phyloP scores from a whole-genome alignment of 345 rosid species.

The Cochlearia excelsa region DNA sequence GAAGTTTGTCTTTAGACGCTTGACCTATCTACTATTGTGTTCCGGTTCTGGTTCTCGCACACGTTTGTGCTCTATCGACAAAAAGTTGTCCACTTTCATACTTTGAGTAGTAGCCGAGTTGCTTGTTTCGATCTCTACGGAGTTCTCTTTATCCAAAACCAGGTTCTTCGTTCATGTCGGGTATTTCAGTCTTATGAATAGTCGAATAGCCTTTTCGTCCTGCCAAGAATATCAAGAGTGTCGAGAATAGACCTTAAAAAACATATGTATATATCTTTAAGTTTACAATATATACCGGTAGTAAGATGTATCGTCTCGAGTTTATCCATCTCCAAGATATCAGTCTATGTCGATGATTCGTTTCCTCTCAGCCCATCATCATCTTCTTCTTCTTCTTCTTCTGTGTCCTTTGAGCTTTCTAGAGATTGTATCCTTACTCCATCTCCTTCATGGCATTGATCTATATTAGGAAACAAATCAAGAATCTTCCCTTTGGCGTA shows the following conservation, averaged over 20 bases:
- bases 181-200: conserved; percentile 35
- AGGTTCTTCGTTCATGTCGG: conserved; percentile 52
- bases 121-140: conserved; percentile 48
- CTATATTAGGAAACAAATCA: conserved; percentile 43
- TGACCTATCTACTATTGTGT: conserved; percentile 69
- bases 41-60: conserved; percentile 42
- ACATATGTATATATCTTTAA: background rate
- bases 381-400: conserved; percentile 20
- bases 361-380: conserved; percentile 27
- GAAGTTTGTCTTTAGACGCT: conserved; percentile 58
- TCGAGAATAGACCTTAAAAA: background rate
- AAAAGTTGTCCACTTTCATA: conserved; percentile 55
- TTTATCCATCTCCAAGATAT: conserved; percentile 50
- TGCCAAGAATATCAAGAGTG: conserved; percentile 36
- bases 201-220: conserved; percentile 39
- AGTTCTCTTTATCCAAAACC: conserved; percentile 35
- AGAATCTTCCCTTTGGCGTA: conserved; percentile 46
- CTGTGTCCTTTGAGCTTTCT: conserved; percentile 53
- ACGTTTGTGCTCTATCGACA: conserved; percentile 43
- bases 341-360: conserved; percentile 71
- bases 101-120: conserved; percentile 63
- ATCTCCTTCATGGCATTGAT: conserved; percentile 41
- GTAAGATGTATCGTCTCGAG: conserved; percentile 37
- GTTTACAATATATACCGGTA: conserved; percentile 39
- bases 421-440: conserved; percentile 50